Evolutionary conservation across 2,329 filamentous ascomycete genomes (phyloP), one percentile per base, ranked within the genome.

Genomic region (Coleophoma crateriformis): DNA sequence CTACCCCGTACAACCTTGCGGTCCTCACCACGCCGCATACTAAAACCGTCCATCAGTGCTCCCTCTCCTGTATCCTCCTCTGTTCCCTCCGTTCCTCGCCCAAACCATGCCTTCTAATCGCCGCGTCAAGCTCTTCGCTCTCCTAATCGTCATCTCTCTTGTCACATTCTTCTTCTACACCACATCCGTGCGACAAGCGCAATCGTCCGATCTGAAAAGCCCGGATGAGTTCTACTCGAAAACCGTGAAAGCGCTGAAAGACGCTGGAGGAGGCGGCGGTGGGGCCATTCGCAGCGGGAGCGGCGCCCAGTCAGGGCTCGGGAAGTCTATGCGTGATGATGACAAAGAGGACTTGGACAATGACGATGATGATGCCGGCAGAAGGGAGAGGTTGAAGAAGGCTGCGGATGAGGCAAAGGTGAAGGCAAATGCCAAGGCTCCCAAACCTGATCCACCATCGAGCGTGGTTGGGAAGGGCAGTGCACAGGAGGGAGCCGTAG

Each of bases 121-220:
- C 56, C 84, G 88, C 59, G 64, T 89, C 60, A 84, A 84, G 63
- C 71, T 86, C 58, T 71, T 90, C 49, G 71, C 81, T 55, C 72
- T 91, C 61, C 73, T 85, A 50, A 74, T 84, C 49, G 58, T 90
- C 58, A 74, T 83, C 56, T 73, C 79, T 51, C 68, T 92, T 52
- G 69, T 92, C 58, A 75, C 84, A 42, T 71, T 86, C 48, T 73
- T 95, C 58, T 90, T 92, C 72, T 84, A 89, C 65, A 85, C 84
- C 17, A 78, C 77, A n/a, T 76, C 76, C 45, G 71, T 79, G 47
- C 75, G 77, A 50, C 71, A 77, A 45, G 37, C 45, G 72, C 74
- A 33, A 67, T 71, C 53, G 11, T 48, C 41, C 15, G 51, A 71
- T 72, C 44, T 75, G 68, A 40, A 75, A 77, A 59, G 58, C 63